Conservation (phyloP, 345 rosid genomes). For the Salix purpurea region DNA sequence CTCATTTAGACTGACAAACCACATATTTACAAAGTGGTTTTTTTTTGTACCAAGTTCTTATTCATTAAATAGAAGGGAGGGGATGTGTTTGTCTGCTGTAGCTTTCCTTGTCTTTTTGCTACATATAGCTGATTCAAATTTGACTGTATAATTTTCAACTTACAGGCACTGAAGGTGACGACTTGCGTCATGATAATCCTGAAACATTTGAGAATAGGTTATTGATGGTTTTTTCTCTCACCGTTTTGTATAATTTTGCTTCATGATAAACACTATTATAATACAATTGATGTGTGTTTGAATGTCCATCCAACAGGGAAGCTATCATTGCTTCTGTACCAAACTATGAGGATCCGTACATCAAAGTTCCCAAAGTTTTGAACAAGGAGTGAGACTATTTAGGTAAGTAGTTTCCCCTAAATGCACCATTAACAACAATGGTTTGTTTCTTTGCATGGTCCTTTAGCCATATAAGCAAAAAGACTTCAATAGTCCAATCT, state of each 20-base stretch:
- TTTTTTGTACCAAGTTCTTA: no score
- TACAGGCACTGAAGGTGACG: slow-evolving; percentile 61
- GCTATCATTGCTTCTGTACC: slow-evolving; percentile 56
- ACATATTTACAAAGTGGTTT: no score
- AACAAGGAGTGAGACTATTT: slow-evolving; percentile 50
- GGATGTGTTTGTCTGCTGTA: no score
- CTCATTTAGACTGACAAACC: no score
- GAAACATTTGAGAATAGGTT: slow-evolving; percentile 62
- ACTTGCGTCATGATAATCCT: slow-evolving; percentile 65
- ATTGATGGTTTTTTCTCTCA: not conserved
- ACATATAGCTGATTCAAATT: no score
- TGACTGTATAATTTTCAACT: not conserved
- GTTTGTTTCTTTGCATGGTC: no score
- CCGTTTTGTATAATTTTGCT: not conserved
- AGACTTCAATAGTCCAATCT: no score
- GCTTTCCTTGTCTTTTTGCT: no score
- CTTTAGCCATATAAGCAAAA: no score
- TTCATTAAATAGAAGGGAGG: no score
- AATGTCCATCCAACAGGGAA: slow-evolving; percentile 39
- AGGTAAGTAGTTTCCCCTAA: slow-evolving; percentile 11
- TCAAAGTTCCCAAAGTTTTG: slow-evolving; percentile 67
- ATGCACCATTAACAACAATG: no score
- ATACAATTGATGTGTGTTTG: not conserved
- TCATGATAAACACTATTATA: not conserved
- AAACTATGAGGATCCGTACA: slow-evolving; percentile 58